These are phyloP conservation scores for Hepatocystis sp. DNA, from an alignment of 169 alveolate genomes.

Conservation along the genomic window DNA sequence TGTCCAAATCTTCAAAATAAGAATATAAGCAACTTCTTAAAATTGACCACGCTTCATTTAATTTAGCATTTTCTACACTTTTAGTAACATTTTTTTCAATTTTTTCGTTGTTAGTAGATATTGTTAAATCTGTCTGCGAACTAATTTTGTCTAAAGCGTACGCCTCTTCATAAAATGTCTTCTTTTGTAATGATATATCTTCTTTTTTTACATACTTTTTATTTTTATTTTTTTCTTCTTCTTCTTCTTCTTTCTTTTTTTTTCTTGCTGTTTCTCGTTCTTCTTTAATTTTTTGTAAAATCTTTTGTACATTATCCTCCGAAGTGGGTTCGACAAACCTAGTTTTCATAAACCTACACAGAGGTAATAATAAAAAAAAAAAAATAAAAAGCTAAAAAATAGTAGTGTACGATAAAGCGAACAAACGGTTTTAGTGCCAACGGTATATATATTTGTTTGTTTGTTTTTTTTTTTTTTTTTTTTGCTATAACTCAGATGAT, in stretches of 20 bases:
- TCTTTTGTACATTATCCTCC: constrained; percentile 9
- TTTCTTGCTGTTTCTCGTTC: constrained; percentile 32
- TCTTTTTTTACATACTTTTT: constrained; percentile 18
- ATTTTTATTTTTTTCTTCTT: constrained; percentile 42
- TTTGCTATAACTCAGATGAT: constrained; percentile 65
- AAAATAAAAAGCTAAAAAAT: background rate
- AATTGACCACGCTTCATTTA: constrained; percentile 55
- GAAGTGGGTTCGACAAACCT: constrained; percentile 38
- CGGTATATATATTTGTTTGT: background rate
- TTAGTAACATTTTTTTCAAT: background rate
- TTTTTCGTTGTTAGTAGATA: constrained; percentile 11
- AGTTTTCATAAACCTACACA: constrained; percentile 44
- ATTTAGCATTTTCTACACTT: constrained; percentile 40
- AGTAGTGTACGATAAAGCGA: background rate
- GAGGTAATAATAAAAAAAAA: background rate
- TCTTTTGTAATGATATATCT: constrained; percentile 36
- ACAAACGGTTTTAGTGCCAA: background rate
- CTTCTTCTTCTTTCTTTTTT: constrained; percentile 16
- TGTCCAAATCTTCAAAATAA: constrained; percentile 40
- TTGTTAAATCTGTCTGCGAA: constrained; percentile 33
- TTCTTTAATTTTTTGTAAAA: constrained; percentile 51
- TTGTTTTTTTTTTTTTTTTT: constrained; percentile 11
- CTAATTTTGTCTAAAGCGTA: constrained; percentile 42
- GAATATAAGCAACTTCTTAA: constrained; percentile 6
- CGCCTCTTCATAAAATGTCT: constrained; percentile 33